phyloP scores from a whole-genome alignment of 2,329 filamentous ascomycete species.

The Cryphonectria japonica region DNA sequence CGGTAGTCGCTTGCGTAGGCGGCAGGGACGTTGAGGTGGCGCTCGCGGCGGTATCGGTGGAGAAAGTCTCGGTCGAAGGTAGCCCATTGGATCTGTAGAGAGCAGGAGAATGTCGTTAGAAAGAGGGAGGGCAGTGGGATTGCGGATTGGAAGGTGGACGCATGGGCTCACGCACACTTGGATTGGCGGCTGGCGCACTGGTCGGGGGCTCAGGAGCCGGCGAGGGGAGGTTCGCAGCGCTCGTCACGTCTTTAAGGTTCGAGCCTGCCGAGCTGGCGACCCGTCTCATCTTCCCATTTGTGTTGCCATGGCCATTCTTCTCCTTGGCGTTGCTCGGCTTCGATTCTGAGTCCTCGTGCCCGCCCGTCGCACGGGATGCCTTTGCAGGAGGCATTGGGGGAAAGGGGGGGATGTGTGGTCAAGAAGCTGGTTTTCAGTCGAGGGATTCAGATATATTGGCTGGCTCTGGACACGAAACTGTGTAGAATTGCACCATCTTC shows the following conservation, averaged over 20 bases:
- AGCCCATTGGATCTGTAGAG: conserved; percentile 63
- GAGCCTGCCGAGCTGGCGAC: conserved; percentile 56
- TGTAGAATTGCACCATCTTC: conserved; percentile 6
- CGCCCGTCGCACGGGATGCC: conserved; percentile 43
- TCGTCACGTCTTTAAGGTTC: conserved; percentile 50
- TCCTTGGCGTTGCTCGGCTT: conserved; percentile 49
- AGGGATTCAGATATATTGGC: not conserved
- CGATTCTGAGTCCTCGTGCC: conserved; percentile 49
- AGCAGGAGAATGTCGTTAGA: not conserved
- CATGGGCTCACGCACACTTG: conserved; percentile 22
- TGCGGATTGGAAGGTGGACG: too few relatives aligned
- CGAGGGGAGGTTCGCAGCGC: conserved; percentile 38
- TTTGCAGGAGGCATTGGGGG: conserved; percentile 37
- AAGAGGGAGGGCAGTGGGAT: too few relatives aligned
- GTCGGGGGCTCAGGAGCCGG: conserved; percentile 35
- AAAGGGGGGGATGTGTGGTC: not conserved
- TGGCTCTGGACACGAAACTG: not conserved
- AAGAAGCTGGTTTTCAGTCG: not conserved
- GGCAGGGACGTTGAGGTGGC: conserved; percentile 71
- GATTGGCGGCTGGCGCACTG: conserved; percentile 23
- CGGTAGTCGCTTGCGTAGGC: conserved; percentile 69
- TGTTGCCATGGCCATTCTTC: conserved; percentile 45
- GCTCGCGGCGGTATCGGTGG: conserved; percentile 75
- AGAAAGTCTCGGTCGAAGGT: conserved; percentile 69
- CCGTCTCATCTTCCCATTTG: conserved; percentile 59